Base-by-base conservation (phyloP, 1,284 basidiomycete genomes). In the Mycena citricolor region DNA sequence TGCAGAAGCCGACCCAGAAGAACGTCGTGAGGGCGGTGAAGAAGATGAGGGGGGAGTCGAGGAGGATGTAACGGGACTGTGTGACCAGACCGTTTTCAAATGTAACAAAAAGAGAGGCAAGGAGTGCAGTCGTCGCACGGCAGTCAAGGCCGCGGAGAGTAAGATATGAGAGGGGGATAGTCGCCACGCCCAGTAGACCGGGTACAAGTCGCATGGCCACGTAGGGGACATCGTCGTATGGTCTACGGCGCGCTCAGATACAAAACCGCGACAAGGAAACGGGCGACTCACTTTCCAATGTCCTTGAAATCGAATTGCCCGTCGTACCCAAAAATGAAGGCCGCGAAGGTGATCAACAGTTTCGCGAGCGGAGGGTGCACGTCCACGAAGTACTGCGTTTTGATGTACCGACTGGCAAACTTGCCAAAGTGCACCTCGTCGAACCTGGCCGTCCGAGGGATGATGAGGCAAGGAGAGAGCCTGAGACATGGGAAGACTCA, bases 361-460 rank as follows among this genome's bases (percentile, higher is more conserved):
- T 99, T 99, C 23, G 94, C 95, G 5, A 99, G 74, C 2, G 97
- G 97, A 0, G 97, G 95, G 62, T 99, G 95, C 1, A 99, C 95
- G 61, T 99, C 97, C 66, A 99, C 81, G 68, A 92, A 90, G 69
- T 94, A 95, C 40, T 81, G 78, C 12, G 86, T 89, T 65, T 90
- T 90, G 73, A 94, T 89, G 64, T 90, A 95, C 58, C 91, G 93
- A 42, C 81, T 78, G 2, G 94, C 90, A 61, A 97, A 95, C 63
- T 94, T 94, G 49, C 94, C 94, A 66, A 97, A 97, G 65, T 97
- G 94, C 0, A 97, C 94, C 65, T 97, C 94, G 60, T 97, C 94
- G 63, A 97, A 97, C 14, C 93, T 95, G 58, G n/a, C n/a, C n/a
- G n/a, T n/a, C n/a, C n/a, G n/a, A 8, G 32, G n/a, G 14, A 32